Percentiles rank a stretch among this genome's conserved stretches.
Evolutionary conservation across 2,329 filamentous ascomycete species (phyloP).

Genomic region (Madurella fahalii): DNA sequence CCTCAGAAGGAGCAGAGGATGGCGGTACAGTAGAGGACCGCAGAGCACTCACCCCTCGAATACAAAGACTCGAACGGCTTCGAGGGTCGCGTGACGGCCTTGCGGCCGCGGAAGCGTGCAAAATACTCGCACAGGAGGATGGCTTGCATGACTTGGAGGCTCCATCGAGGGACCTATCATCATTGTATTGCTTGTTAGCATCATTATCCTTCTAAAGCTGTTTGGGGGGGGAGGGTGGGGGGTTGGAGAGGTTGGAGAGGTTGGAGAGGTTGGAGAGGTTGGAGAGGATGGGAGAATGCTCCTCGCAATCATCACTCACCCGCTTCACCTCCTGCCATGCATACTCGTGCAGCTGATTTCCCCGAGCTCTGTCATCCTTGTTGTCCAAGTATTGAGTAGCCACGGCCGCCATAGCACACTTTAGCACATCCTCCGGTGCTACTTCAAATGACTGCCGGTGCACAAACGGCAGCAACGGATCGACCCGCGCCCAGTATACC

Average conservation of each 20-base stretch:
- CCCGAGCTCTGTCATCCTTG: conserved; percentile 48
- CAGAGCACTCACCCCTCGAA: conserved; percentile 48
- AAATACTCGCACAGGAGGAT: conserved; percentile 54
- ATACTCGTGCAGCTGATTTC: conserved; percentile 48
- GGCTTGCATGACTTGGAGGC: conserved; percentile 49
- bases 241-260: too few relatives aligned
- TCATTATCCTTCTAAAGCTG: not conserved
- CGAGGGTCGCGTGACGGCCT: conserved; percentile 45
- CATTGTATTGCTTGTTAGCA: conserved; percentile 18
- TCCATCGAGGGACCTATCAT: conserved; percentile 45
- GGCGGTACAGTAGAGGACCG: conserved; percentile 30
- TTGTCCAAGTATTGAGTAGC: conserved; percentile 48
- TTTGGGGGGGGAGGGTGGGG: not conserved
- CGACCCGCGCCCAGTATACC: conserved; percentile 51
- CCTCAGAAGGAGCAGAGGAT: conserved; percentile 22
- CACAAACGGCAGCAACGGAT: conserved; percentile 47
- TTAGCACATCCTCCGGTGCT: conserved; percentile 42
- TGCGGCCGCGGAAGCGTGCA: conserved; percentile 50
- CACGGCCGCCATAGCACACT: conserved; percentile 54
- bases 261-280: too few relatives aligned
- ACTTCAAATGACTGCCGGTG: conserved; percentile 45
- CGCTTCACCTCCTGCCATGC: conserved; percentile 47
- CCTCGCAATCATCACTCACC: conserved; percentile 45
- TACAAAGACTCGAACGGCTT: conserved; percentile 48
- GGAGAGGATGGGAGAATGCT: too few relatives aligned